Conservation (phyloP, 139 green algal genomes). For the Diplosphaera chodatii region DNA sequence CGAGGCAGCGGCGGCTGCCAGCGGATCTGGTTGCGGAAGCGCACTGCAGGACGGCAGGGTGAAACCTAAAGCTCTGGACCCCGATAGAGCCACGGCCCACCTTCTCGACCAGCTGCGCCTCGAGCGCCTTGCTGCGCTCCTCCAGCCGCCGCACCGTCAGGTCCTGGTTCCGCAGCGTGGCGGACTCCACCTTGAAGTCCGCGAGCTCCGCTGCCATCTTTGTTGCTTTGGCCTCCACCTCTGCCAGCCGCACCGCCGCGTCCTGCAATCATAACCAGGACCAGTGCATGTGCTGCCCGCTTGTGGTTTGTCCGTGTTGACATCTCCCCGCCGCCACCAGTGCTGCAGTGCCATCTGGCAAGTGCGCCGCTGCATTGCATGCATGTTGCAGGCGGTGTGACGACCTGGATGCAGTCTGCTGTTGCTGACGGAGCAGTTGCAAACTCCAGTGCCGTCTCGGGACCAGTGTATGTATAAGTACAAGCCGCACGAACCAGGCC, state of each 20-base stretch:
- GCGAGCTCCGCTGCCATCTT: slow-evolving; percentile 59
- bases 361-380: too few species aligned
- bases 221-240: slow-evolving; percentile 46
- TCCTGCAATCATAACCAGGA: slow-evolving; percentile 29
- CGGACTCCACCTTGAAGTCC: slow-evolving; percentile 75
- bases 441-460: too few species aligned
- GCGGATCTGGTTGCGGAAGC: too few species aligned
- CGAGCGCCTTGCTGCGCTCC: slow-evolving; percentile 43
- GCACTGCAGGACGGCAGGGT: too few species aligned
- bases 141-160: slow-evolving; percentile 75
- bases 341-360: background rate
- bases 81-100: too few species aligned
- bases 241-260: slow-evolving; percentile 27
- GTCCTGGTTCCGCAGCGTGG: slow-evolving; percentile 80
- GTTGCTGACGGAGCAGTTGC: background rate
- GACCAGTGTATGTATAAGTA: too few species aligned
- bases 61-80: too few species aligned
- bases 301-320: background rate
- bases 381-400: too few species aligned
- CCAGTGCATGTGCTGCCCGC: background rate
- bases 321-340: too few species aligned
- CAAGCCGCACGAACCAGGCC: slow-evolving; percentile 27
- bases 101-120: slow-evolving; percentile 44
- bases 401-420: background rate
- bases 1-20: too few species aligned